Conservation (phyloP, 2,329 filamentous ascomycete genomes). For the Aspergillus novofumigatus region DNA sequence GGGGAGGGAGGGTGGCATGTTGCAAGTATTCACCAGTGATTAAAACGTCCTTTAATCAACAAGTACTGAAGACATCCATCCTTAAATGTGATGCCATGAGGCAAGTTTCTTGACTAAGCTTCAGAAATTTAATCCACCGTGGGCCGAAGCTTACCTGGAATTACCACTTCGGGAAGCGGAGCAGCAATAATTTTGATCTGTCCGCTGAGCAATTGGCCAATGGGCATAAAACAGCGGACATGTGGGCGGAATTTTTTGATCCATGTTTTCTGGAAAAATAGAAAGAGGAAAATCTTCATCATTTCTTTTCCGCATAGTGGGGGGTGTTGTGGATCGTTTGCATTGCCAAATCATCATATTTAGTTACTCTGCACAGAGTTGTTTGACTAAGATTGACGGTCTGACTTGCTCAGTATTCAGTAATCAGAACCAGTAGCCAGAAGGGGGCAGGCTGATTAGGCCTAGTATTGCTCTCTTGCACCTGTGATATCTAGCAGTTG, state of each 20-base stretch:
- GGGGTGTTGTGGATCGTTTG: not conserved
- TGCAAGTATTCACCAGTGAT: not conserved
- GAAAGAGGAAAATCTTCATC: not conserved
- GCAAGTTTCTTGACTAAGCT: not conserved
- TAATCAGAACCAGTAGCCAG: too few relatives aligned
- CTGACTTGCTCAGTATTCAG: too few relatives aligned
- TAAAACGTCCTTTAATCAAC: too few relatives aligned
- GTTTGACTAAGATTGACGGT: too few relatives aligned
- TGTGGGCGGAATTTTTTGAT: not conserved
- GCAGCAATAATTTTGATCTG: not conserved
- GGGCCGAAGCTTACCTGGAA: not conserved
- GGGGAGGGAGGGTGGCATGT: conserved; percentile 20
- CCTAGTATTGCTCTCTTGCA: too few relatives aligned
- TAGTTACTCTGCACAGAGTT: too few relatives aligned
- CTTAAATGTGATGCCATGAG: not conserved
- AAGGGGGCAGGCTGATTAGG: too few relatives aligned
- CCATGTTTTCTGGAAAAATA: not conserved
- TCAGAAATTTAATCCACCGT: not conserved
- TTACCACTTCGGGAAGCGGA: not conserved
- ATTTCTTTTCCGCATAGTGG: not conserved
- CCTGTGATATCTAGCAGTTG: too few relatives aligned
- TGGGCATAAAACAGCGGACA: not conserved
- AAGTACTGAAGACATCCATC: not conserved
- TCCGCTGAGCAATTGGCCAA: not conserved
- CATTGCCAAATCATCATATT: not conserved